Evolutionary conservation across 805 yeast genomes (phyloP).

Genomic region (Ogataea zsoltii): DNA sequence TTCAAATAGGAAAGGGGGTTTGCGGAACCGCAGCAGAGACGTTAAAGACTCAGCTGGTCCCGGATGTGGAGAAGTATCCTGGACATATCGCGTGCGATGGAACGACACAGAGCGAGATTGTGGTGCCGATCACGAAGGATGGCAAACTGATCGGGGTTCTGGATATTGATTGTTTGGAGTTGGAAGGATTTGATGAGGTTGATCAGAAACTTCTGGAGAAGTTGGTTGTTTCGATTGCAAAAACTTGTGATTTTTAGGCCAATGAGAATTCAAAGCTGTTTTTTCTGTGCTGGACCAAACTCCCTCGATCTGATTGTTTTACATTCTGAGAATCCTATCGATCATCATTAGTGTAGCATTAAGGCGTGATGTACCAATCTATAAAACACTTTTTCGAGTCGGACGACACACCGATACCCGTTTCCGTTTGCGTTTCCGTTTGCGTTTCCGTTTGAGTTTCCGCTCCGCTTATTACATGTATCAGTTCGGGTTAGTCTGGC

Average conservation of each 20-base stretch:
- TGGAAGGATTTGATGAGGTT: slow-evolving; percentile 62
- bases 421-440: too few species aligned
- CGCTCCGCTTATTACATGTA: too few species aligned
- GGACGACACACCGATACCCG: too few species aligned
- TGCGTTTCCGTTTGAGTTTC: too few species aligned
- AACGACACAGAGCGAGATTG: slow-evolving; percentile 89
- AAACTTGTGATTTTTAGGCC: slow-evolving; percentile 51
- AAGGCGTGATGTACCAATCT: too few species aligned
- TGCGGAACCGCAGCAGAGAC: slow-evolving; percentile 81
- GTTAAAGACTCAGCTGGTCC: slow-evolving; percentile 67
- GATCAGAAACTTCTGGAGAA: slow-evolving; percentile 63
- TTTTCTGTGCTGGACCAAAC: too few species aligned
- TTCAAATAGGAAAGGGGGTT: slow-evolving; percentile 79
- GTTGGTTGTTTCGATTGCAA: slow-evolving; percentile 53
- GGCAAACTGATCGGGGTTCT: slow-evolving; percentile 68
- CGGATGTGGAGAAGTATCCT: slow-evolving; percentile 75
- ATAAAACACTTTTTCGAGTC: too few species aligned
- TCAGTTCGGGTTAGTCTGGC: too few species aligned
- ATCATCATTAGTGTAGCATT: too few species aligned
- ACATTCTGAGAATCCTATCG: too few species aligned
- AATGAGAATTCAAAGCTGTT: too few species aligned
- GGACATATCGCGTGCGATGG: slow-evolving; percentile 98
- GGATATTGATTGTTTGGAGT: slow-evolving; percentile 76
- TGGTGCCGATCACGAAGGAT: slow-evolving; percentile 65
- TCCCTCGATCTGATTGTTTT: too few species aligned